Conservation (phyloP, 345 rosid species). For the Murraya paniculata region DNA sequence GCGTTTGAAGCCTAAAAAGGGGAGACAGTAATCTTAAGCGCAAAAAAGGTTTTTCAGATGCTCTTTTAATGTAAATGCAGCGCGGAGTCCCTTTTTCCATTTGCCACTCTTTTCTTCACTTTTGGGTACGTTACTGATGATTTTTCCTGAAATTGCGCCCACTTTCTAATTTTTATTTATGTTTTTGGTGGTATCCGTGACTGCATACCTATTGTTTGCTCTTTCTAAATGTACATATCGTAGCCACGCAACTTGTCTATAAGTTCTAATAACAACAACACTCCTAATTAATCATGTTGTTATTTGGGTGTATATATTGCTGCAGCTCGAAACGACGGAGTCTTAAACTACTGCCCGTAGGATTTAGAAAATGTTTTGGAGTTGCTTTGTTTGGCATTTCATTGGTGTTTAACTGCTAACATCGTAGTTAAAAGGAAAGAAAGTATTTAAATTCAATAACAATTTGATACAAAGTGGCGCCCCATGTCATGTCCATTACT, state of each 20-base stretch:
- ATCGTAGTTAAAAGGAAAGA: too few relatives aligned
- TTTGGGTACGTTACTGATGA: constrained; percentile 16
- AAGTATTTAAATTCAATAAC: too few relatives aligned
- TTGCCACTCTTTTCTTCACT: constrained; percentile 11
- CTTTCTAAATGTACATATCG: background rate
- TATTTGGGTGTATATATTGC: too few relatives aligned
- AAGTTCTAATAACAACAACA: background rate
- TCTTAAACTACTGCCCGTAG: too few relatives aligned
- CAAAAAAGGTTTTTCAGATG: constrained; percentile 1
- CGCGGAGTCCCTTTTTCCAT: background rate
- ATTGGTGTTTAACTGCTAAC: too few relatives aligned
- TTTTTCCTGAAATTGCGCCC: constrained; percentile 35
- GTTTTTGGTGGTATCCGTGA: constrained; percentile 20
- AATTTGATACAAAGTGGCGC: too few relatives aligned
- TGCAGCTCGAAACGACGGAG: too few relatives aligned
- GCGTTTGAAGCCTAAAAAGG: constrained; percentile 16
- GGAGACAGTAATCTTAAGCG: constrained; percentile 19
- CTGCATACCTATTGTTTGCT: constrained; percentile 5
- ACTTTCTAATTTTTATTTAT: constrained; percentile 20
- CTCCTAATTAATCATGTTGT: background rate
- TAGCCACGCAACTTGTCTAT: background rate
- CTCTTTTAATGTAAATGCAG: too few relatives aligned
- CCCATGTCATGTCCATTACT: background rate
- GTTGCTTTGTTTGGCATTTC: too few relatives aligned
- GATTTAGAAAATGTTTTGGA: too few relatives aligned